Conservation (phyloP, 2,329 filamentous ascomycete species). For the Orbilia oligospora region DNA sequence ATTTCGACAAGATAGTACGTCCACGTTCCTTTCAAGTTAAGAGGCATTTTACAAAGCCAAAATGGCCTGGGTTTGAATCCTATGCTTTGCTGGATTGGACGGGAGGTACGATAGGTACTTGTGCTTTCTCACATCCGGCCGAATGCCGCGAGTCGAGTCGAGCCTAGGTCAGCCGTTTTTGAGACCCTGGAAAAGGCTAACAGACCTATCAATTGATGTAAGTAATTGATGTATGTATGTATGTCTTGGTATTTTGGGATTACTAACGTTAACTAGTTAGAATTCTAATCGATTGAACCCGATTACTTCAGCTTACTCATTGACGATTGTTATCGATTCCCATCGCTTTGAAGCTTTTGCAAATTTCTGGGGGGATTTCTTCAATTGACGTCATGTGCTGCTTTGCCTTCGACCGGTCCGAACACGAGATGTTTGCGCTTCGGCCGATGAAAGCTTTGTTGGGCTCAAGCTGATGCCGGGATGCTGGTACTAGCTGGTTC, state of each 20-base stretch:
- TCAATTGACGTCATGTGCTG: slow-evolving; percentile 39
- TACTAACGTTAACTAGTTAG: slow-evolving; percentile 30
- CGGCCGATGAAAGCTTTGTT: slow-evolving; percentile 13
- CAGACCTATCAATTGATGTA: too few relatives aligned
- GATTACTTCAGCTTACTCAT: slow-evolving; percentile 57
- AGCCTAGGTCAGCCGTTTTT: not conserved
- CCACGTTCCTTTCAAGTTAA: slow-evolving; percentile 19
- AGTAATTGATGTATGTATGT: too few relatives aligned
- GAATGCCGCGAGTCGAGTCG: slow-evolving; percentile 35
- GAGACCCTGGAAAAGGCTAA: not conserved
- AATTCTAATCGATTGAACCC: not conserved
- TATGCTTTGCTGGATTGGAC: slow-evolving; percentile 7
- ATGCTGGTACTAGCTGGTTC: not conserved
- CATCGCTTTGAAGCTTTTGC: not conserved
- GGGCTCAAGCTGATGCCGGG: not conserved
- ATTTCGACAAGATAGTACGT: not conserved
- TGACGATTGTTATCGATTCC: not conserved
- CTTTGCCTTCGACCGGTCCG: not conserved
- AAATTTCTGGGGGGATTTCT: not conserved
- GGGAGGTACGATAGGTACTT: not conserved
- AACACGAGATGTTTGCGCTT: not conserved
- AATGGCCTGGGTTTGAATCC: slow-evolving; percentile 33
- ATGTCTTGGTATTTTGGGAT: slow-evolving; percentile 20
- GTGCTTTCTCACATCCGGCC: slow-evolving; percentile 21
- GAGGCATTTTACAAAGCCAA: slow-evolving; percentile 46